These are phyloP conservation scores for Neurospora sublineolata DNA, from an alignment of 495 filamentous ascomycete genomes.

Conservation along the genomic window DNA sequence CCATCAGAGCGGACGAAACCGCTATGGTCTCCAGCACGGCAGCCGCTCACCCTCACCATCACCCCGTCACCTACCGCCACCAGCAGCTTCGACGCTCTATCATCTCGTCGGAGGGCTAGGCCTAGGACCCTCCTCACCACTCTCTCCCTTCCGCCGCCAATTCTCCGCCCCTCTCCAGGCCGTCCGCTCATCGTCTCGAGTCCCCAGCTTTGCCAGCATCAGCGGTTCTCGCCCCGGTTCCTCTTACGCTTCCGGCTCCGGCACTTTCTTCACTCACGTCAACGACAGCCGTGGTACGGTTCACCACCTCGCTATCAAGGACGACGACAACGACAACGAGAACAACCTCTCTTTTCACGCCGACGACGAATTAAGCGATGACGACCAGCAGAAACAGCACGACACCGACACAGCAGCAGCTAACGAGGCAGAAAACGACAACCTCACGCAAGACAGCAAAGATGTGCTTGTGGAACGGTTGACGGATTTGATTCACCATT, in stretches of 20 bases:
- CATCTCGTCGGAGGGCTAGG: slow-evolving; percentile 13
- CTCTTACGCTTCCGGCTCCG: neutral
- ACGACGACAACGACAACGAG: slow-evolving; percentile 1
- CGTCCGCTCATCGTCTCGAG: neutral
- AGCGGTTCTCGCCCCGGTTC: neutral
- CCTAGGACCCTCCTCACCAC: slow-evolving; percentile 19
- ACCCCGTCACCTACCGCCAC: slow-evolving; percentile 1
- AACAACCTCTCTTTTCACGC: neutral
- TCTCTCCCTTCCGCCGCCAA: slow-evolving; percentile 21
- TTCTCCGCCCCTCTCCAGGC: slow-evolving; percentile 6
- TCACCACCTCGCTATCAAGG: slow-evolving; percentile 9
- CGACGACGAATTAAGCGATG: slow-evolving; percentile 6
- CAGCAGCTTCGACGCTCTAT: slow-evolving; percentile 20
- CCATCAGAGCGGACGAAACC: neutral
- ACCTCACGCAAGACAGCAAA: slow-evolving; percentile 31
- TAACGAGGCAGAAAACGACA: slow-evolving; percentile 4
- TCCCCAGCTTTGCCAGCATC: neutral
- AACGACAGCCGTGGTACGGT: slow-evolving; percentile 8
- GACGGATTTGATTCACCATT: slow-evolving; percentile 30
- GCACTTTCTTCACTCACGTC: neutral
- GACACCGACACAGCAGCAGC: slow-evolving; percentile 2
- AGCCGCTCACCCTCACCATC: neutral
- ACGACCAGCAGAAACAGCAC: neutral
- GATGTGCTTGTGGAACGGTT: slow-evolving; percentile 40
- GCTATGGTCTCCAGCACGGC: neutral